phyloP scores from a whole-genome alignment of 805 yeast species.

The Candida silvicultrix region DNA sequence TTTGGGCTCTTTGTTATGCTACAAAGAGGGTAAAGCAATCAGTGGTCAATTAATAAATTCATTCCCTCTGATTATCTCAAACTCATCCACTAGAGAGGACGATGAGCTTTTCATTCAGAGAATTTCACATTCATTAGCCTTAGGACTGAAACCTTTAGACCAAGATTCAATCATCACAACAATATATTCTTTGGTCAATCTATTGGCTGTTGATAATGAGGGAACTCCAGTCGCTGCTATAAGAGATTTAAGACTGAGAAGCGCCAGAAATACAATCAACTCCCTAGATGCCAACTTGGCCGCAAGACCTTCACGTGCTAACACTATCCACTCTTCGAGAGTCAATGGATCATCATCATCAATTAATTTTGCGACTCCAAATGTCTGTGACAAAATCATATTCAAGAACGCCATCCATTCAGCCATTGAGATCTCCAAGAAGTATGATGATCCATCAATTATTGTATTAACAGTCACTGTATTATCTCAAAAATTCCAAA shows the following conservation, averaged over 20 bases:
- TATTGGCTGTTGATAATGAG: conserved; percentile 51
- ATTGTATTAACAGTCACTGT: conserved; percentile 75
- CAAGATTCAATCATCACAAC: conserved; percentile 82
- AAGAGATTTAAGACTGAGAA: conserved; percentile 28
- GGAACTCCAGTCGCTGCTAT: conserved; percentile 28
- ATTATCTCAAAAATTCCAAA: conserved; percentile 65
- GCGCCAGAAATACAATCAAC: conserved; percentile 17
- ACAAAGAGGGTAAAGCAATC: conserved; percentile 25
- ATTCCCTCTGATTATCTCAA: conserved; percentile 43
- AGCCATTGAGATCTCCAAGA: conserved; percentile 56
- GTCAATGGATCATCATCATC: conserved; percentile 4
- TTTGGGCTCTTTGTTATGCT: conserved; percentile 49
- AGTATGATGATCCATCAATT: conserved; percentile 65
- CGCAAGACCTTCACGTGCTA: conserved; percentile 14
- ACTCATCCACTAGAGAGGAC: conserved; percentile 37
- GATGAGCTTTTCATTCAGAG: conserved; percentile 42
- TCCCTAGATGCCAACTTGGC: conserved; percentile 2
- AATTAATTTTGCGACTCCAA: neutral
- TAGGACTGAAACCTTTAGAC: conserved; percentile 59
- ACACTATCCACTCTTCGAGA: conserved; percentile 12
- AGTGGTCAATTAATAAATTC: conserved; percentile 29
- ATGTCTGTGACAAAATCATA: conserved; percentile 20
- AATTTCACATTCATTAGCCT: conserved; percentile 54
- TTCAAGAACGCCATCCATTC: conserved; percentile 67
- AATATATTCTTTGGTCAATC: conserved; percentile 75